Evolutionary conservation across 352 stramenopile genomes (phyloP).

Genomic region (Phytophthora foliorum): DNA sequence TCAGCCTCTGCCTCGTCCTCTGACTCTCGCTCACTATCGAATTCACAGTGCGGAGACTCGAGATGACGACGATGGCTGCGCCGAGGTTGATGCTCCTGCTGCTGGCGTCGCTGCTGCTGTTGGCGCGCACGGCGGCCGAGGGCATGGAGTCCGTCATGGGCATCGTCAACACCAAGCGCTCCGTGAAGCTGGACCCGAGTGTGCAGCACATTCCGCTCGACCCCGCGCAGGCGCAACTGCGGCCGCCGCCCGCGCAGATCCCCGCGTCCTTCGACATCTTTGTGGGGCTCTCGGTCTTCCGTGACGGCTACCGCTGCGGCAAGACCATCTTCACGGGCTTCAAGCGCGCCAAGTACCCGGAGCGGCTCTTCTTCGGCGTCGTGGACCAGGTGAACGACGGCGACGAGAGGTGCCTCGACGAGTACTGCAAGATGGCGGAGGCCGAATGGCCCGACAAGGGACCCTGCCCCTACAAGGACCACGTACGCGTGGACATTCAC

Average conservation of each 20-base stretch:
- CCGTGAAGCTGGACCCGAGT: constrained; percentile 69
- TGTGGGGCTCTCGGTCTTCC: constrained; percentile 84
- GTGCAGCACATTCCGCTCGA: constrained; percentile 81
- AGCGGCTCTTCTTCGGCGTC: constrained; percentile 83
- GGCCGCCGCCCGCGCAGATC: constrained; percentile 66
- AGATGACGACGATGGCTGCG: constrained; percentile 22
- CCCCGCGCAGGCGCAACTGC: constrained; percentile 42
- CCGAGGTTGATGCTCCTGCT: constrained; percentile 13
- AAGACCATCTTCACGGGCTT: constrained; percentile 87
- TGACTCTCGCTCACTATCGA: constrained; percentile 40
- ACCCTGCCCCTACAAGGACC: constrained; percentile 71
- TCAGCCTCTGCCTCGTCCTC: constrained; percentile 22
- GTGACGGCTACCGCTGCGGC: constrained; percentile 81
- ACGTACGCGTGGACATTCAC: constrained; percentile 80
- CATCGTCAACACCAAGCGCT: constrained; percentile 67
- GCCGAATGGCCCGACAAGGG: constrained; percentile 71
- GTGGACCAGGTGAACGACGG: constrained; percentile 85
- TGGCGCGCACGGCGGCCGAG: constrained; percentile 19
- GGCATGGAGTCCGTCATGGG: constrained; percentile 54
- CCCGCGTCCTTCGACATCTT: constrained; percentile 70
- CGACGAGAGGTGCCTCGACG: constrained; percentile 76
- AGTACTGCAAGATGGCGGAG: constrained; percentile 83
- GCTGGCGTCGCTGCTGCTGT: constrained; percentile 21
- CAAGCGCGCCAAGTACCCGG: constrained; percentile 73
- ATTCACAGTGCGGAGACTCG: constrained; percentile 17